Conservation (phyloP, 768 basidiomycete species). For the Ramaria rubella region DNA sequence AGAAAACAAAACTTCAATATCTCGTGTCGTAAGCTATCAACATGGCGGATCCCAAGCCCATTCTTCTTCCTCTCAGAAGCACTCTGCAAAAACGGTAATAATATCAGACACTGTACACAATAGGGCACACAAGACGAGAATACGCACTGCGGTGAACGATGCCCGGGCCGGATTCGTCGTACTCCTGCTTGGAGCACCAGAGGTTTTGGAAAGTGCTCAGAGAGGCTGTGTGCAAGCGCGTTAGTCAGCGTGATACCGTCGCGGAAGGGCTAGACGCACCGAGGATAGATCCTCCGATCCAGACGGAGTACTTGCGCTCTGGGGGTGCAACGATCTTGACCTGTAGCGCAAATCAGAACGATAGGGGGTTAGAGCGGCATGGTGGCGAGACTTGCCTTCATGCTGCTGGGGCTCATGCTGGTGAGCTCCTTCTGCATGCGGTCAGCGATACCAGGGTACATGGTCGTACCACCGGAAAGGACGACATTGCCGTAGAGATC, state of each 20-base stretch:
- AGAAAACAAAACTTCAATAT: too few species aligned
- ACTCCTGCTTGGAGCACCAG: conserved; percentile 57
- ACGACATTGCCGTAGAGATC: conserved; percentile 52
- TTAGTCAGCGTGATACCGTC: conserved; percentile 3
- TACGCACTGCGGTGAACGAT: conserved; percentile 41
- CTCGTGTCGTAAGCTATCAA: background rate
- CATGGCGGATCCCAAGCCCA: too few species aligned
- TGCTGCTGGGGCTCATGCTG: conserved; percentile 54
- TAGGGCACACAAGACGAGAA: background rate
- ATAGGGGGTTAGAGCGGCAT: background rate
- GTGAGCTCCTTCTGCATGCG: conserved; percentile 72
- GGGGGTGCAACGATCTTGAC: conserved; percentile 63
- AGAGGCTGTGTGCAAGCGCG: conserved; percentile 38
- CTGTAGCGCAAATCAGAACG: conserved; percentile 16
- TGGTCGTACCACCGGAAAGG: conserved; percentile 55
- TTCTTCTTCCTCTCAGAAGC: conserved; percentile 11
- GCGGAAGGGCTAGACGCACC: conserved; percentile 14
- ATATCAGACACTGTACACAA: too few species aligned
- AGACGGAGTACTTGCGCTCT: conserved; percentile 66
- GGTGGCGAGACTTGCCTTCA: conserved; percentile 43
- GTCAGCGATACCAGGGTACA: conserved; percentile 60
- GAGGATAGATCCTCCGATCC: conserved; percentile 45
- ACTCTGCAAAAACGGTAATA: conserved; percentile 3
- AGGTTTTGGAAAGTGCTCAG: conserved; percentile 64
- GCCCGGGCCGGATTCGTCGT: conserved; percentile 50